These are phyloP conservation scores for Bertia moriformis DNA, from an alignment of 2,329 filamentous ascomycete species.

Conservation along the genomic window DNA sequence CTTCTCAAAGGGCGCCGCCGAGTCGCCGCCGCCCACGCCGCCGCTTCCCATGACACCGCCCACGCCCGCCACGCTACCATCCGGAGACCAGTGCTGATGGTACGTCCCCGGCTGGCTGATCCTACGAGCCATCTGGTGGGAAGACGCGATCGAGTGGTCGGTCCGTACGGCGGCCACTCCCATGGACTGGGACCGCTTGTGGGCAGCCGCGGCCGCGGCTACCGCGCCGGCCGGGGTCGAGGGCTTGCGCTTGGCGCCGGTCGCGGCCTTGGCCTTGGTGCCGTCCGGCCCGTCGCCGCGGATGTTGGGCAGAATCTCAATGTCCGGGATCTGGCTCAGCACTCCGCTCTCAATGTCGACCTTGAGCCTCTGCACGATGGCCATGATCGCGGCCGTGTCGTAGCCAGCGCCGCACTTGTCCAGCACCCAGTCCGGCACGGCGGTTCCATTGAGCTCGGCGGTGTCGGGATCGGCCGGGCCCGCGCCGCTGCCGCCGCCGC, in stretches of 20 bases:
- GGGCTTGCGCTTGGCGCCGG: too few relatives aligned
- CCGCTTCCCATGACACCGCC: too few relatives aligned
- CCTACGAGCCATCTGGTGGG: not conserved
- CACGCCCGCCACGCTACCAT: too few relatives aligned
- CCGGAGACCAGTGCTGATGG: too few relatives aligned
- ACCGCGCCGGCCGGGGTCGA: too few relatives aligned
- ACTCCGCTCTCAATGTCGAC: constrained; percentile 24
- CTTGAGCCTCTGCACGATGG: constrained; percentile 29
- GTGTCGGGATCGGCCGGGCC: constrained; percentile 10
- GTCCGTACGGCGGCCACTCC: too few relatives aligned
- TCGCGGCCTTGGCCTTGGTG: constrained; percentile 10
- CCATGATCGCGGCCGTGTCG: constrained; percentile 27
- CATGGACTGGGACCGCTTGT: not conserved
- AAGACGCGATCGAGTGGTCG: not conserved
- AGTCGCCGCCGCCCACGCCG: not conserved
- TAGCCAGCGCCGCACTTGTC: constrained; percentile 29
- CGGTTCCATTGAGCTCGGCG: constrained; percentile 19
- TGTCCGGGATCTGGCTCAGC: constrained; percentile 34
- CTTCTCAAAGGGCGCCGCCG: not conserved
- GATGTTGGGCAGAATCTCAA: constrained; percentile 43
- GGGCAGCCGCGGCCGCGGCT: not conserved
- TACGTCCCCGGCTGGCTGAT: not conserved
- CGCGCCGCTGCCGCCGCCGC: constrained; percentile 12
- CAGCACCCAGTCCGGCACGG: constrained; percentile 33
- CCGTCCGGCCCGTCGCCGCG: constrained; percentile 18